A percentile compares a stretch with the other conserved stretches of the same genome.
These are phyloP conservation scores for Schoenoplectus tabernaemontani DNA, from an alignment of 202 grass and related monocot species.

Conservation along the genomic window DNA sequence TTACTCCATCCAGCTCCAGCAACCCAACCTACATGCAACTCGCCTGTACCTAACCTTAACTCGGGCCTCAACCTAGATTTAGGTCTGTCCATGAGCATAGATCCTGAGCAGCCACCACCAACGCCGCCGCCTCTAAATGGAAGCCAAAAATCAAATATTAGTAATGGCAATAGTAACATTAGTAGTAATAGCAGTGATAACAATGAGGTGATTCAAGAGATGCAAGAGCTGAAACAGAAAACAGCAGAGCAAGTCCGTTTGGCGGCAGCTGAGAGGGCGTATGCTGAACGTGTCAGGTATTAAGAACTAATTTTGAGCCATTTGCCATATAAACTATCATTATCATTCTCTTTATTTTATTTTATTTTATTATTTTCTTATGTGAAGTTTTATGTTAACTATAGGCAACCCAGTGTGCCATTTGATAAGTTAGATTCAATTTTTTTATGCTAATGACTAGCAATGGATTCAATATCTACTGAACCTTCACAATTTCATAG, in stretches of 20 bases:
- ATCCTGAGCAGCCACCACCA: slow-evolving; percentile 12
- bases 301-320: background rate
- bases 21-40: slow-evolving; percentile 5
- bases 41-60: slow-evolving; percentile 1
- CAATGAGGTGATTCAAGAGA: slow-evolving; percentile 19
- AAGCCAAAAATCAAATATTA: slow-evolving; percentile 26
- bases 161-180: slow-evolving; percentile 18
- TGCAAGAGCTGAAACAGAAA: slow-evolving; percentile 41
- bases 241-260: slow-evolving; percentile 59
- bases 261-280: slow-evolving; percentile 61
- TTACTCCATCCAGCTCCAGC: slow-evolving; percentile 43
- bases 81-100: slow-evolving; percentile 53
- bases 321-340: background rate
- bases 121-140: background rate
- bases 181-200: slow-evolving; percentile 8
- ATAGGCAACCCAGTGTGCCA: background rate
- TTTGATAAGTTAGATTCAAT: background rate
- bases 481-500: no score
- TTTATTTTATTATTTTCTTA: background rate
- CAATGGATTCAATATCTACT: background rate
- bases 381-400: background rate
- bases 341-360: background rate
- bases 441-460: no score
- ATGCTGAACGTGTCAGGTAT: slow-evolving; percentile 52
- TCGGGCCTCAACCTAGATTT: slow-evolving; percentile 49